These are phyloP conservation scores for Fusarium sp. DNA, from an alignment of 2,329 filamentous ascomycete genomes.

Conservation along the genomic window DNA sequence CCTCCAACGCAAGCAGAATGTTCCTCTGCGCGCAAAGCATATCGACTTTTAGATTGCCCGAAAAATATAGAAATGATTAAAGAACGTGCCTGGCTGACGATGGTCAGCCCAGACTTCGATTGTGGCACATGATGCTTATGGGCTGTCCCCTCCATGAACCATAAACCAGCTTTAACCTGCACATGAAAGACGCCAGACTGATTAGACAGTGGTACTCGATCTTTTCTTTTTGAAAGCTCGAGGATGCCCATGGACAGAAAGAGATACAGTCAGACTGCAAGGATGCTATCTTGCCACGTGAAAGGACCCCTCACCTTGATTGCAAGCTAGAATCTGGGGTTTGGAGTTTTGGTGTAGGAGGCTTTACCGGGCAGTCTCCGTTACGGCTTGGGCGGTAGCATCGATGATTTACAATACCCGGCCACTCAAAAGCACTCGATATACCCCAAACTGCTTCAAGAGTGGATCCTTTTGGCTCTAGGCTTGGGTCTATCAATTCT, in stretches of 20 bases:
- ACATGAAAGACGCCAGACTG: constrained; percentile 31
- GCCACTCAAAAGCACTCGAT: constrained; percentile 38
- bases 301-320: constrained; percentile 20
- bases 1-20: neutral
- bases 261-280: constrained; percentile 15
- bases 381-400: constrained; percentile 12
- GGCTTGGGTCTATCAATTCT: constrained; percentile 34
- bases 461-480: constrained; percentile 42
- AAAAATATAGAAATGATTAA: neutral
- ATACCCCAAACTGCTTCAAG: constrained; percentile 29
- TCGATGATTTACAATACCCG: constrained; percentile 18
- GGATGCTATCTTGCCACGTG: constrained; percentile 20
- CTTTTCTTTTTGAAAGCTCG: neutral
- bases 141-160: constrained; percentile 12
- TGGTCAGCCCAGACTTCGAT: constrained; percentile 22
- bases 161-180: constrained; percentile 12
- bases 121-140: constrained; percentile 32
- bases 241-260: constrained; percentile 1
- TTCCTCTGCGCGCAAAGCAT: neutral
- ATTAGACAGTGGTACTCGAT: constrained; percentile 24
- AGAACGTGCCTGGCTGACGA: neutral
- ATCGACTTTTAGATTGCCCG: neutral
- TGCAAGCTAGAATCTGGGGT: constrained; percentile 23
- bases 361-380: constrained; percentile 29
- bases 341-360: constrained; percentile 17